Conservation (phyloP, 345 rosid species). For the Turnera subulata region DNA sequence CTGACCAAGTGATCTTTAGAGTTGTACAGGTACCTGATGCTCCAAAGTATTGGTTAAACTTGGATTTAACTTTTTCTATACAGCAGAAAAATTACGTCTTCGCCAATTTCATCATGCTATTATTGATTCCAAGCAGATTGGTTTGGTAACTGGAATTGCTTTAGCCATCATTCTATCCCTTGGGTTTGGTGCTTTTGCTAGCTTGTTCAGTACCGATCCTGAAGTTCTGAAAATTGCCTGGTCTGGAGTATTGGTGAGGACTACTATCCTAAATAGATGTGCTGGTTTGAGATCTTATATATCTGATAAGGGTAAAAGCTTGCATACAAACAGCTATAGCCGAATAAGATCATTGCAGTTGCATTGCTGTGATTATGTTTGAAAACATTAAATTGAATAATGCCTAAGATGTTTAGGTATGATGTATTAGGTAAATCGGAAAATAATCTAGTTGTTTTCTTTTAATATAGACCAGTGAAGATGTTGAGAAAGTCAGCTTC, state of each 20-base stretch:
- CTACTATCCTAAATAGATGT: background rate
- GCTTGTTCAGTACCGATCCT: constrained; percentile 65
- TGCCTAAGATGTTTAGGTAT: too few species aligned
- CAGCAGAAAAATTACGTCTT: background rate
- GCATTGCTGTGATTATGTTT: background rate
- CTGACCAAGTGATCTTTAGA: constrained; percentile 56
- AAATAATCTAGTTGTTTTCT: too few species aligned
- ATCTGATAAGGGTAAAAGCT: background rate
- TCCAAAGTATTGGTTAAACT: background rate
- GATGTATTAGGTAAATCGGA: too few species aligned
- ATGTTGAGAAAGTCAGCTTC: too few species aligned
- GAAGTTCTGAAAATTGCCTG: constrained; percentile 74
- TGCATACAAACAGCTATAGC: background rate
- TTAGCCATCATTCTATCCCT: constrained; percentile 59
- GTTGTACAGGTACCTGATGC: constrained; percentile 52
- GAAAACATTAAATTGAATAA: too few species aligned
- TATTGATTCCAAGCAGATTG: constrained; percentile 50
- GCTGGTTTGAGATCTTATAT: background rate
- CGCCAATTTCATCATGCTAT: constrained; percentile 11
- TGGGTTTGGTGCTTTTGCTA: constrained; percentile 72
- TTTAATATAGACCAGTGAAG: too few species aligned
- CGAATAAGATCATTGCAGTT: background rate
- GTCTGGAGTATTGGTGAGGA: constrained; percentile 76
- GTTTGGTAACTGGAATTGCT: constrained; percentile 66
- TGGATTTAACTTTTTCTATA: background rate